Evolutionary conservation across 1,284 basidiomycete species (phyloP), one percentile per base, ranked within the genome.

Genomic region (Ustilago vetiveriae): DNA sequence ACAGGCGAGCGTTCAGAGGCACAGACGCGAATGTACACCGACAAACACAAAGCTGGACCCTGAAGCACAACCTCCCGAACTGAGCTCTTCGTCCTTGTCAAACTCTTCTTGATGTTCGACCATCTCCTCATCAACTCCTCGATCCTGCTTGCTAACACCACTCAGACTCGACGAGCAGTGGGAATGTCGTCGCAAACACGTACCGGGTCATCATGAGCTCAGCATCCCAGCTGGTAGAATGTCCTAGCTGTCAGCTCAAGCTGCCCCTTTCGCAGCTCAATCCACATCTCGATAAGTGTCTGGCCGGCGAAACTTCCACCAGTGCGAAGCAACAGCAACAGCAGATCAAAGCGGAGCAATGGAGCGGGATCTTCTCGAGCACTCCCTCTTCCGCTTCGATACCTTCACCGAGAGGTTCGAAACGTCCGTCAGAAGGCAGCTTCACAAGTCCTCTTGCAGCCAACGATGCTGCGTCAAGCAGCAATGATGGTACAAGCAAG

Each of bases 251-350:
- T 41, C 60, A 58, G 23, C 36, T 33, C 22, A 43, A 50, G 14
- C 47, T 78, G 19, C 58, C 70, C 6, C 72, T 65, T 35, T 58
- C 64, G 8, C 67, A 72, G 27, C 64, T 80, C 50, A 80, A 80
- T 44, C 64, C 66, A 13, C 78, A 80, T 39, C 72, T 80, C 32
- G 78, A 80, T 30, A 43, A 50, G 1, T 80, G 78, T 41, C 63
- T 79, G 1, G 53, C 67, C 11, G 56, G 47, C n/a, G 41, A 36
- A 13, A 33, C 22, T 9, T 8, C 45, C 16, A 29, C 45, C 16
- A 53, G n/a, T 21, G 39, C 11, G 26, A 14, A 42, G 32, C 44
- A 30, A 17, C 29, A n/a, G n/a, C 36, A 41, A 4, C 43, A 37
- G 26, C 55, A 17, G 10, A 19, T 36, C 32, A 54, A 57, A 27